These are phyloP conservation scores for Puccinia polysora DNA, from an alignment of 1,284 basidiomycete species.

Conservation along the genomic window DNA sequence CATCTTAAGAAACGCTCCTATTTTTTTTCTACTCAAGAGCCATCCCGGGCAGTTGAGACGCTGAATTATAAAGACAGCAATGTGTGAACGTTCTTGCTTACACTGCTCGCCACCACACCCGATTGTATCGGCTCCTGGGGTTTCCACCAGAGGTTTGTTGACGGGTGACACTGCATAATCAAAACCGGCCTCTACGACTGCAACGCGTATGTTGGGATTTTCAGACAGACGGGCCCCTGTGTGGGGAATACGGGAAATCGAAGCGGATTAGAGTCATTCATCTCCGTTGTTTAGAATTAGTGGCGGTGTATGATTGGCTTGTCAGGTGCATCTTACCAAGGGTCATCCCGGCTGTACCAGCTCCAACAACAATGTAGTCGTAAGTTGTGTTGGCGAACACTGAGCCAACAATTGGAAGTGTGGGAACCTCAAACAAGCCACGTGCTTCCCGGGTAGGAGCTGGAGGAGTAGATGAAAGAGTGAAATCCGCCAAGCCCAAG, in stretches of 20 bases:
- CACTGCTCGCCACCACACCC: constrained; percentile 47
- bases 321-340: not conserved
- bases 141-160: constrained; percentile 44
- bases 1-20: constrained; percentile 49
- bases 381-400: constrained; percentile 17
- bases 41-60: too few relatives aligned
- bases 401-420: constrained; percentile 11
- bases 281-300: too few relatives aligned
- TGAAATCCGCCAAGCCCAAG: not conserved
- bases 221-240: constrained; percentile 47
- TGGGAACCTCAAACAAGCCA: constrained; percentile 6
- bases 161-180: constrained; percentile 15
- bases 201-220: constrained; percentile 48
- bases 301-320: too few relatives aligned
- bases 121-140: constrained; percentile 44
- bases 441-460: not conserved
- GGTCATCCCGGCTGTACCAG: constrained; percentile 34
- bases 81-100: not conserved
- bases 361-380: constrained; percentile 32
- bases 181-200: constrained; percentile 50
- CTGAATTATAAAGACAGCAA: too few relatives aligned
- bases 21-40: constrained; percentile 47
- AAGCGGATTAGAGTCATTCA: not conserved
- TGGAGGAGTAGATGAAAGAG: not conserved
- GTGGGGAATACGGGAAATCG: not conserved